A percentile compares a stretch with the other conserved stretches of the same genome.
phyloP scores from a whole-genome alignment of 2,329 filamentous ascomycete species.

The Dactylellina sp. region DNA sequence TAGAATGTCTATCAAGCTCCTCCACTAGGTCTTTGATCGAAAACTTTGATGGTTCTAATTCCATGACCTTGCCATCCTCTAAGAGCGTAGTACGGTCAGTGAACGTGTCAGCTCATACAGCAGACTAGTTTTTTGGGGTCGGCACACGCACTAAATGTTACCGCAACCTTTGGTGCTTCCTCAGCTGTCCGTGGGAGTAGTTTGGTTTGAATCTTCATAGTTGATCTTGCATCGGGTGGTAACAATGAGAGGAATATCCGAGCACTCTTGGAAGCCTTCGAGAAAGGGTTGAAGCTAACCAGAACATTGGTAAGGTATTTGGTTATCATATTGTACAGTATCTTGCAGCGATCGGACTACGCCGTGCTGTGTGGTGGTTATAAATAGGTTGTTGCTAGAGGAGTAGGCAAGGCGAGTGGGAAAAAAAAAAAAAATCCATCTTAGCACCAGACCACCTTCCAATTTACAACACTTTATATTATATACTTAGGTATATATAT shows the following conservation, averaged over 20 bases:
- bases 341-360: conserved; percentile 17
- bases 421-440: neutral
- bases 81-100: conserved; percentile 36
- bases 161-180: conserved; percentile 75
- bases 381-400: neutral
- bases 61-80: conserved; percentile 95
- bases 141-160: conserved; percentile 82
- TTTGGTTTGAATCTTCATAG: conserved; percentile 81
- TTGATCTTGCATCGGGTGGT: conserved; percentile 79
- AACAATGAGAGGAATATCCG: conserved; percentile 88
- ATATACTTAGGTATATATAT: too few relatives aligned
- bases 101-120: neutral
- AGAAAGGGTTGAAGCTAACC: conserved; percentile 94
- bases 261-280: conserved; percentile 79
- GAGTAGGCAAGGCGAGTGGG: too few relatives aligned
- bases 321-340: conserved; percentile 74
- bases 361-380: conserved; percentile 5
- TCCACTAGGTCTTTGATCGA: conserved; percentile 87
- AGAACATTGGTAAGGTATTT: conserved; percentile 86
- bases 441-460: too few relatives aligned
- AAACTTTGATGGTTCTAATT: conserved; percentile 81
- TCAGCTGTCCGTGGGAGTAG: conserved; percentile 78
- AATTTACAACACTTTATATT: too few relatives aligned
- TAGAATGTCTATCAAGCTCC: conserved; percentile 90
- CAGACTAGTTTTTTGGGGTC: neutral